These are phyloP conservation scores for Fusarium odoratissimum DNA, from an alignment of 2,329 filamentous ascomycete genomes.

Conservation along the genomic window DNA sequence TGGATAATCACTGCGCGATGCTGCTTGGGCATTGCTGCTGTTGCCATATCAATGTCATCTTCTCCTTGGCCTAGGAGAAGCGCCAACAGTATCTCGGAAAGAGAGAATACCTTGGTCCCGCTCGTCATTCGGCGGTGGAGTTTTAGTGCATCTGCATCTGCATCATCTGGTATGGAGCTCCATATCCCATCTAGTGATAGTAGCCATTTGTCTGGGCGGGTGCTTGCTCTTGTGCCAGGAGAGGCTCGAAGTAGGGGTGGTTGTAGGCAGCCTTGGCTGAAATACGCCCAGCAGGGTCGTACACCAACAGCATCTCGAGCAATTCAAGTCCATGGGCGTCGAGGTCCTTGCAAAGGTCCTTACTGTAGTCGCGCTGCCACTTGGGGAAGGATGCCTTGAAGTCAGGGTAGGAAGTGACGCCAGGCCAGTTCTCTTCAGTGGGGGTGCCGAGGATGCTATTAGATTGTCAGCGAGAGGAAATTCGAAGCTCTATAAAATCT, in stretches of 20 bases:
- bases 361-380: constrained; percentile 79
- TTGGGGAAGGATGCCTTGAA: constrained; percentile 94
- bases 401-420: constrained; percentile 93
- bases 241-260: constrained; percentile 81
- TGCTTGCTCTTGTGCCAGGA: constrained; percentile 47
- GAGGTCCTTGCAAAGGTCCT: constrained; percentile 75
- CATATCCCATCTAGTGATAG: constrained; percentile 51
- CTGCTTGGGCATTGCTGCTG: neutral
- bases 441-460: constrained; percentile 82
- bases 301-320: constrained; percentile 78
- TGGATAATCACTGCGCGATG: constrained; percentile 3
- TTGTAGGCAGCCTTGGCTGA: constrained; percentile 88
- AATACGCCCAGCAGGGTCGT: constrained; percentile 87
- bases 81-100: constrained; percentile 20
- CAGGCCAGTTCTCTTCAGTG: constrained; percentile 84
- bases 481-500: neutral
- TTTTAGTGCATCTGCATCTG: constrained; percentile 36
- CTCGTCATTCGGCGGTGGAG: constrained; percentile 1
- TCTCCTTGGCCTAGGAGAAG: constrained; percentile 3
- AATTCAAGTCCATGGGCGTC: constrained; percentile 79
- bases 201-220: constrained; percentile 50
- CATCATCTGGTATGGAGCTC: constrained; percentile 39
- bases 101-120: constrained; percentile 21
- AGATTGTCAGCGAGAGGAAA: constrained; percentile 14
- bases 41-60: constrained; percentile 7